Evolutionary conservation across 2,329 filamentous ascomycete species (phyloP), one percentile per base, ranked within the genome.

Genomic region (Paraconiothyrium brasiliense): DNA sequence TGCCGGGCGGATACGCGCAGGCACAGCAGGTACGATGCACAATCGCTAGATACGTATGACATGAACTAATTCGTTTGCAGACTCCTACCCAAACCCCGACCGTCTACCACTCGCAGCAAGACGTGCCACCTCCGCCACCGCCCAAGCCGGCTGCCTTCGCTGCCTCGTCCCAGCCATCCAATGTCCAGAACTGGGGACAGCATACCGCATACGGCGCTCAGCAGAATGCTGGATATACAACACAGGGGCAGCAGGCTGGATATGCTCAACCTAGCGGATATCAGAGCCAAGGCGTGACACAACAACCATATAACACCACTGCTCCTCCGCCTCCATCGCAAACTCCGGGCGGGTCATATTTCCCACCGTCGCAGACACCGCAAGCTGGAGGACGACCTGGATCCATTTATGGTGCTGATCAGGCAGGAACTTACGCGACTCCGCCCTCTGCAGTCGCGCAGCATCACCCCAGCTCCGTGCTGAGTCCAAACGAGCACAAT

Each of bases 121-220:
- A 77, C 52, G 58, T 71, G 24, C 74, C 76, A 46, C 76, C 76
- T 54, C 75, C 75, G n/a, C 75, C 76, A 9, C 76, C 76, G 8
- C 76, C 76, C 13, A 78, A 78, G 68, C 74, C 74, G 10, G 64
- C 72, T 37, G 71, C 72, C 46, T 77, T 77, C 57, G 68, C 71
- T 59, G 68, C 67, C 39, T 69, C 69, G 35, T 65, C 71, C 9
- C 72, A 68, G 24, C 65, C 67, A 39, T 67, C 67, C 32, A 61
- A 37, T 20, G 4, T 44, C 16, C 65, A 65, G 39, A 65, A 47
- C 43, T 70, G 59, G 62, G 47, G 30, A 14, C 68, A 68, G 46
- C 66, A 65, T 39, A 51, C 51, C 3, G 52, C 27, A 16, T 69
- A 67, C 46, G 48, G 55, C 9, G 27, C 63, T 54, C 52, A 67